These are phyloP conservation scores for Ophiostoma novo-ulmi DNA, from an alignment of 2,329 filamentous ascomycete species.

Conservation along the genomic window DNA sequence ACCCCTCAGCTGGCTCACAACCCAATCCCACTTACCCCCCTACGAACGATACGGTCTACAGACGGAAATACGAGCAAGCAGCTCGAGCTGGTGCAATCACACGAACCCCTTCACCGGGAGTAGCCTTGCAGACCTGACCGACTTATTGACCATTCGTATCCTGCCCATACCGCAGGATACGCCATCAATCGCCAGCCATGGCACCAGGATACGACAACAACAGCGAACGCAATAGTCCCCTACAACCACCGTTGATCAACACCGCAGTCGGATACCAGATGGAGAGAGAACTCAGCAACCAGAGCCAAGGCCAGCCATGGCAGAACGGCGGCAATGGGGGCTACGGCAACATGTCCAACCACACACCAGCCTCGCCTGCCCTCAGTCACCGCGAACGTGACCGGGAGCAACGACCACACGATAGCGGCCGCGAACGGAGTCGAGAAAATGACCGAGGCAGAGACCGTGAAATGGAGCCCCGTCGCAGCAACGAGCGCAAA, in stretches of 20 bases:
- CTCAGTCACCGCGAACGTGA: constrained; percentile 34
- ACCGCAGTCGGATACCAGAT: constrained; percentile 28
- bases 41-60: not conserved
- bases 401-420: constrained; percentile 19
- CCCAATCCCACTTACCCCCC: not conserved
- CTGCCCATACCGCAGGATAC: constrained; percentile 6
- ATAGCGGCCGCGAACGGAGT: constrained; percentile 30
- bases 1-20: constrained; percentile 7
- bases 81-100: constrained; percentile 1
- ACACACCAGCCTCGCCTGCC: constrained; percentile 37
- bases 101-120: constrained; percentile 13
- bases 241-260: constrained; percentile 17
- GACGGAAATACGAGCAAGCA: constrained; percentile 1
- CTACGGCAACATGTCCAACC: constrained; percentile 28
- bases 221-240: constrained; percentile 35
- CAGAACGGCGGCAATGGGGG: constrained; percentile 26
- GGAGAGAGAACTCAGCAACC: constrained; percentile 30
- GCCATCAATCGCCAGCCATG: constrained; percentile 13
- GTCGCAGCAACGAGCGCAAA: constrained; percentile 55
- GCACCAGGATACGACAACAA: constrained; percentile 41
- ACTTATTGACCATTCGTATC: not conserved
- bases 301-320: constrained; percentile 26
- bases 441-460: constrained; percentile 30
- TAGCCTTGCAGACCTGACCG: not conserved
- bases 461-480: constrained; percentile 40